phyloP scores from a whole-genome alignment of 257 asterid genomes.

The Linderniella brevidens region DNA sequence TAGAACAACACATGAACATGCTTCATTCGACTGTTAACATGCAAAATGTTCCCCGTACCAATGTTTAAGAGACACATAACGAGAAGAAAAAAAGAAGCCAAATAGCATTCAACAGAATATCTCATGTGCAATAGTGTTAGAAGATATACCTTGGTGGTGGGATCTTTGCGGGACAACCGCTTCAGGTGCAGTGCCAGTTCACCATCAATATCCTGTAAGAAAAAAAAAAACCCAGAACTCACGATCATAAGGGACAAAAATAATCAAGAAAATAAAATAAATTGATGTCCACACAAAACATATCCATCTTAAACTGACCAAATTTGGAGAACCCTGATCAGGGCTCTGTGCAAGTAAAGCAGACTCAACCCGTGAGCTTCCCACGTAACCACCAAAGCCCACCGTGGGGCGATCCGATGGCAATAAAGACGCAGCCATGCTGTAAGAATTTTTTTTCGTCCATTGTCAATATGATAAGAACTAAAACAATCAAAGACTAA shows the following conservation, averaged over 20 bases:
- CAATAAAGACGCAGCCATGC: constrained; percentile 83
- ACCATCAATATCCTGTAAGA: constrained; percentile 56
- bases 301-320: constrained; percentile 20
- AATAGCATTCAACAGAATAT: not conserved
- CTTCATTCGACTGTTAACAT: no score
- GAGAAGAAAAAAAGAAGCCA: not conserved
- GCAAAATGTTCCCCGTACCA: no score
- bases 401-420: constrained; percentile 57
- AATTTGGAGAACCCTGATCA: constrained; percentile 11
- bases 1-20: no score
- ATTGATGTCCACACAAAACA: constrained; percentile 3
- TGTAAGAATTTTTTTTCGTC: constrained; percentile 14
- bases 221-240: constrained; percentile 5
- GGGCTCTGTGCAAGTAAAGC: constrained; percentile 30
- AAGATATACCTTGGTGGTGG: constrained; percentile 64
- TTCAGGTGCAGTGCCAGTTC: constrained; percentile 86
- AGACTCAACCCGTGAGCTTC: constrained; percentile 72
- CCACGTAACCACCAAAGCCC: constrained; percentile 93
- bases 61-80: not conserved
- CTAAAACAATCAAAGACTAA: not conserved
- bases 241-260: constrained; percentile 3
- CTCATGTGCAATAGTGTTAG: constrained; percentile 1
- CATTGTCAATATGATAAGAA: constrained; percentile 1
- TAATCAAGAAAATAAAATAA: constrained; percentile 2
- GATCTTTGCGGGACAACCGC: constrained; percentile 87